A percentile compares a stretch with the other conserved stretches of the same genome.
Conservation (phyloP, 2,329 filamentous ascomycete species). For the Fusarium domesticum region DNA sequence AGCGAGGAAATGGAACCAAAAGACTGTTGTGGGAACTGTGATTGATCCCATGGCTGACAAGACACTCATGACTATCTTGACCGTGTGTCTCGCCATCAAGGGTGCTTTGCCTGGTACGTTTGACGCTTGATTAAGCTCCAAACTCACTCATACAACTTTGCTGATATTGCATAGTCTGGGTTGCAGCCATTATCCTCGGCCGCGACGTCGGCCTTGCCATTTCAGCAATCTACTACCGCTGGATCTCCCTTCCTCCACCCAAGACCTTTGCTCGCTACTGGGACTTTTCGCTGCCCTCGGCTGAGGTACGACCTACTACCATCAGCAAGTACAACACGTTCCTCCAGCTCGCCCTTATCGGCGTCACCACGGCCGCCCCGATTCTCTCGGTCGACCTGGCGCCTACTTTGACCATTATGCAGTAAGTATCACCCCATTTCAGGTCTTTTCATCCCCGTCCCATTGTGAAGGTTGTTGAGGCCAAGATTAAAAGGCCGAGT, state of each 20-base stretch:
- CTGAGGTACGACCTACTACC: conserved; percentile 77
- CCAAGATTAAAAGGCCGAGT: too few species aligned
- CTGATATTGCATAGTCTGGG: conserved; percentile 58
- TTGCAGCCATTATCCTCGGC: conserved; percentile 86
- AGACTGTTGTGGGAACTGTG: conserved; percentile 91
- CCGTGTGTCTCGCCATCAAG: conserved; percentile 79
- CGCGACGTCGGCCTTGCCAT: conserved; percentile 80
- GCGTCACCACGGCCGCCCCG: conserved; percentile 76
- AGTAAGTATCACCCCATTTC: too few species aligned
- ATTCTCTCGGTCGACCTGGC: conserved; percentile 61
- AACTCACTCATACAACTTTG: neutral
- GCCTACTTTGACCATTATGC: conserved; percentile 56
- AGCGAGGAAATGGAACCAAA: conserved; percentile 78
- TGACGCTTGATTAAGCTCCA: neutral
- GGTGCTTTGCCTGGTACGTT: conserved; percentile 72
- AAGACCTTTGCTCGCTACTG: conserved; percentile 93
- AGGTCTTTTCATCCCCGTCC: too few species aligned
- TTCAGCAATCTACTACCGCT: conserved; percentile 91
- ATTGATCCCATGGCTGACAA: conserved; percentile 98
- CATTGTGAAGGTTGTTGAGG: too few species aligned
- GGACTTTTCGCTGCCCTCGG: conserved; percentile 91
- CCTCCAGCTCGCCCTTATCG: conserved; percentile 82
- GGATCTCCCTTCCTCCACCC: conserved; percentile 87
- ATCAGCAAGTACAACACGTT: conserved; percentile 95
- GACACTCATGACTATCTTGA: conserved; percentile 88